Evolutionary conservation across 768 basidiomycete genomes (phyloP), one percentile per base, ranked within the genome.

Genomic region (Postia placenta): DNA sequence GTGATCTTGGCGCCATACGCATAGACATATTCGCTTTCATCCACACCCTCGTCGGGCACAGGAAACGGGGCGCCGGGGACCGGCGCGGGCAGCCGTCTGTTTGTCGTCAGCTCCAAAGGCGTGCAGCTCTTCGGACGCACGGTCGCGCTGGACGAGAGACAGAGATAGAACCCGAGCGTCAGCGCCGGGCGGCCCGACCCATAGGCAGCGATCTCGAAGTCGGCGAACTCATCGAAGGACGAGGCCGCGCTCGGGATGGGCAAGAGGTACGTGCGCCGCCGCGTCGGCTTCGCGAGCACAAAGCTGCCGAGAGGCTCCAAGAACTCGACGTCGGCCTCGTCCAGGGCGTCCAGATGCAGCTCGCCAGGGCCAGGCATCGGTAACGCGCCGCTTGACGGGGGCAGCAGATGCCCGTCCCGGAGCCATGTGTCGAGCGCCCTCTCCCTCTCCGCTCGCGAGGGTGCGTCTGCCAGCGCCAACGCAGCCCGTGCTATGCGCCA

Each of bases 401-500:
- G 78, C 23, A 75, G 61, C 2, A 63, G 58, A 49, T 74, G 77
- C 5, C 83, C 82, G 57, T 85, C 81, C 30, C 81, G 70, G 42
- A 92, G 64, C 89, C 89, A 91, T 42, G 60, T 70, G 54, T 85
- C 81, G 17, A 92, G 65, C 11, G 78, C 57, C 4, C 49, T 53
- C 0, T 58, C 68, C 25, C 69, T 68, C 1, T 65, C 66, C 23
- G 44, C 41, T 0, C 67, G 56, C 6, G 64, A 57, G 2, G 49
- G 30, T 4, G 60, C 49, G n/a, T 53, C 60, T 2, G 76, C 76
- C 11, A 88, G 68, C 57, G 91, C 88, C 5, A 97, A 67, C 22
- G 83, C 83, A 17, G 83, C 80, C 45, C 89, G 75, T 14, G 93
- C 93, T 27, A 95, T 72, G 20, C 83, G 79, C 87, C 86, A 91